Evolutionary conservation across 140 eudicot species (phyloP), one percentile per base, ranked within the genome.

Genomic region (Ambrosia hybrid): DNA sequence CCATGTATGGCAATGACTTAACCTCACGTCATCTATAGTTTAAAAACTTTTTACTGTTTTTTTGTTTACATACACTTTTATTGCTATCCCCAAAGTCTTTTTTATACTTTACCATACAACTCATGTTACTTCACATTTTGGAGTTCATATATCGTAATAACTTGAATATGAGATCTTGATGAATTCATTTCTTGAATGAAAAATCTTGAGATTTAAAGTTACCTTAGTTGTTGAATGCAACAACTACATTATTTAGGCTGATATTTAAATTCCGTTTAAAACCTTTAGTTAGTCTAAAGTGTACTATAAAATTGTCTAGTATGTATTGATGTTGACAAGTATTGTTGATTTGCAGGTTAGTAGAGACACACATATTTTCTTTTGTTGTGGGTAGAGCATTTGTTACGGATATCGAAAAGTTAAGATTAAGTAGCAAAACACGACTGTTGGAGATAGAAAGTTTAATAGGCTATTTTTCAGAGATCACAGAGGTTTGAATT

Each of bases 401-500:
- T 21, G 30, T 21, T 21, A 21, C 96, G 16, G 97, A 94, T 88
- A 83, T 90, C 49, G 99, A 86, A 49, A 94, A 94, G 85, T 81
- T 94, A 83, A 94, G 84, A 73, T 73, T 86, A 70, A 94, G 95
- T 79, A 94, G 82, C 80, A 90, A 86, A 81, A 64, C 91, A 84
- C 83, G 99, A 81, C 75, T 88, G 34, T 83, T 94, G 89, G 94
- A 84, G 73, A 84, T 82, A 46, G 92, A 73, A 72, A 81, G 73
- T 76, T 82, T 94, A 70, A 76, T 94, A 59, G 71, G 45, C 7
- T 94, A 84, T 79, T 90, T 94, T 84, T 84, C 85, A 60, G 97
- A 90, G 74, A 78, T 81, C 74, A 80, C 90, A 16, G 84, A 94
- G 99, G 99, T 94, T 68, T 55, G 34, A 12, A 38, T 64, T 56